These are phyloP conservation scores for Solanum tacnaense DNA, from an alignment of 257 asterid species.

Conservation along the genomic window DNA sequence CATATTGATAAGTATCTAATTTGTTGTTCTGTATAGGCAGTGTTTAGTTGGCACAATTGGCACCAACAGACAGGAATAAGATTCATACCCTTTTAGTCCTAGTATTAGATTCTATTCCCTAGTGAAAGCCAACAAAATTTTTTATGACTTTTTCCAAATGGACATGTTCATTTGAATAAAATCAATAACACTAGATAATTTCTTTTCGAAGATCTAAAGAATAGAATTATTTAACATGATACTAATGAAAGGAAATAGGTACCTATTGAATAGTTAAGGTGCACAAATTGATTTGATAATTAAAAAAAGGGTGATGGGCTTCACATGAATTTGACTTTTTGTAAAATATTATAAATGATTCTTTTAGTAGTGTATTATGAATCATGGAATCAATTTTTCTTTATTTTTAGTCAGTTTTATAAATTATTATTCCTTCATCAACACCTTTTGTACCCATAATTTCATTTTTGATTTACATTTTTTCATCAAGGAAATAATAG, in stretches of 20 bases:
- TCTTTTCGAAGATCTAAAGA: not conserved
- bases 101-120: not conserved
- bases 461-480: not conserved
- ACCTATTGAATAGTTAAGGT: not conserved
- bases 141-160: not conserved
- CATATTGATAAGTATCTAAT: not conserved
- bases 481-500: not conserved
- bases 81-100: not conserved
- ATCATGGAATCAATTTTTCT: not conserved
- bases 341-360: not conserved
- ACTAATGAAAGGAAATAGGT: not conserved
- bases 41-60: not conserved
- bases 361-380: not conserved
- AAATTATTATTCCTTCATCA: not conserved
- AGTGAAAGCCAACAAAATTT: not conserved
- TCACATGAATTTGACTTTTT: not conserved
- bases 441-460: not conserved
- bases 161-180: not conserved
- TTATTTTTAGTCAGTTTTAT: not conserved
- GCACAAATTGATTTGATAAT: not conserved
- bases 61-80: constrained; percentile 16
- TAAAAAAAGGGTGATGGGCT: not conserved
- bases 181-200: not conserved
- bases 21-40: not conserved
- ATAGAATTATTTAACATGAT: not conserved